Evolutionary conservation across 495 filamentous ascomycete genomes (phyloP).

Genomic region (Massariosphaeria phaeospora): DNA sequence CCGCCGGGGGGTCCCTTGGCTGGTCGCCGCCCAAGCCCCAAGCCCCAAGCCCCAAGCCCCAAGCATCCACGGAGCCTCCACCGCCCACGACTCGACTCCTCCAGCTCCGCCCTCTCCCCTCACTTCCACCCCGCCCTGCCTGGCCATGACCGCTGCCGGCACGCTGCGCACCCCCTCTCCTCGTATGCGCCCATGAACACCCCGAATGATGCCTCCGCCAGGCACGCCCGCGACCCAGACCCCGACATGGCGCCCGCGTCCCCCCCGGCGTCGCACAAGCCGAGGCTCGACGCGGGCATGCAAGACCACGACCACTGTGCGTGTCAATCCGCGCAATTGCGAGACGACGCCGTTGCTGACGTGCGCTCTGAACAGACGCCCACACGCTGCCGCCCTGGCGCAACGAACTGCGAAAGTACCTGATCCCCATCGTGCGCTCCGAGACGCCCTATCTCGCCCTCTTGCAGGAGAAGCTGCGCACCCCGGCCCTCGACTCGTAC

Average conservation of each 20-base stretch:
- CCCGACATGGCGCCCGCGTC: neutral
- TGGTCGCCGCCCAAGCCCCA: no score
- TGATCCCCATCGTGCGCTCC: conserved; percentile 85
- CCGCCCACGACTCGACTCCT: neutral
- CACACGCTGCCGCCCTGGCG: conserved; percentile 82
- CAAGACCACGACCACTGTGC: conserved; percentile 40
- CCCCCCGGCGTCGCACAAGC: conserved; percentile 2
- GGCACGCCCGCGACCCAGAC: neutral
- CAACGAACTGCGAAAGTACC: conserved; percentile 70
- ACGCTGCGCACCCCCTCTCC: neutral
- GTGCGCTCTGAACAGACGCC: conserved; percentile 56
- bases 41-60: no score
- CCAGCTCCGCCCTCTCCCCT: neutral
- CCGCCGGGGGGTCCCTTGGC: no score
- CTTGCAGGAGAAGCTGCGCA: conserved; percentile 58
- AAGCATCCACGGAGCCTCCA: no score
- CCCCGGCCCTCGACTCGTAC: conserved; percentile 83
- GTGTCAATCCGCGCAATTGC: conserved; percentile 1
- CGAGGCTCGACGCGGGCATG: conserved; percentile 39
- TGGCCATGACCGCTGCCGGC: conserved; percentile 13
- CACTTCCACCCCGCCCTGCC: neutral
- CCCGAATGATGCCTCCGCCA: neutral
- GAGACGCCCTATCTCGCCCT: conserved; percentile 91
- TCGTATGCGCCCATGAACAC: conserved; percentile 1
- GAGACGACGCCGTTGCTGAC: neutral